These are phyloP conservation scores for Cyanidioschyzon merolae DNA, from an alignment of 23 red algal genomes.

Conservation along the genomic window DNA sequence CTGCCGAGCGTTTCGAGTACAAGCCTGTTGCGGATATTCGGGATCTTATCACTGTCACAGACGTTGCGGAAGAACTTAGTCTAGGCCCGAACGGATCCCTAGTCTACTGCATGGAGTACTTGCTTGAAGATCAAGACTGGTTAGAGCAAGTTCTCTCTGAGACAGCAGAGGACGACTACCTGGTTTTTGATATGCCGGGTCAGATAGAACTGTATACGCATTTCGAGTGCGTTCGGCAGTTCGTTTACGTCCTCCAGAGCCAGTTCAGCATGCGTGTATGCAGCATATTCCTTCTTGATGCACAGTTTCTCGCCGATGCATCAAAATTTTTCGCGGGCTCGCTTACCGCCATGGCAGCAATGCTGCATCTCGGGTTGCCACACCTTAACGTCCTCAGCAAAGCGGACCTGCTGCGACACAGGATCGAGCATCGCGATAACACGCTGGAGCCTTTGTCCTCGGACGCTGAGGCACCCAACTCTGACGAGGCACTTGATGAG, in stretches of 20 bases:
- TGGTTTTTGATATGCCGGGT: constrained; percentile 80
- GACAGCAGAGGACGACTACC: constrained; percentile 67
- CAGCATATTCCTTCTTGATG: constrained; percentile 73
- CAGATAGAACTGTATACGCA: constrained; percentile 95
- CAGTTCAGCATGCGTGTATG: constrained; percentile 48
- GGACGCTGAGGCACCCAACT: neutral
- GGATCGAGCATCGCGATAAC: neutral
- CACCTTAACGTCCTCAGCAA: constrained; percentile 90
- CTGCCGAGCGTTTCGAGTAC: constrained; percentile 68
- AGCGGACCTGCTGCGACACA: constrained; percentile 53
- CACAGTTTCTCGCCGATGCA: constrained; percentile 64
- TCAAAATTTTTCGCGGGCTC: constrained; percentile 84
- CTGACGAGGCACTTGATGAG: neutral
- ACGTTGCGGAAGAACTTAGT: constrained; percentile 58
- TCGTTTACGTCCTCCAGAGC: constrained; percentile 33
- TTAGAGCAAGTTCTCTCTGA: constrained; percentile 55
- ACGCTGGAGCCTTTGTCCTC: neutral
- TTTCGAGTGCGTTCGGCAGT: constrained; percentile 59
- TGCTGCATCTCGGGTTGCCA: constrained; percentile 79
- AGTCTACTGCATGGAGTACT: constrained; percentile 94
- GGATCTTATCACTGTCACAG: constrained; percentile 69
- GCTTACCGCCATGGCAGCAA: constrained; percentile 71
- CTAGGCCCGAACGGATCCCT: constrained; percentile 87
- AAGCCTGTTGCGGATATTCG: constrained; percentile 54
- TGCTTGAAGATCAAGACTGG: constrained; percentile 80